Conservation (phyloP, 306 rosid species). For the Coriaria nepalensis region DNA sequence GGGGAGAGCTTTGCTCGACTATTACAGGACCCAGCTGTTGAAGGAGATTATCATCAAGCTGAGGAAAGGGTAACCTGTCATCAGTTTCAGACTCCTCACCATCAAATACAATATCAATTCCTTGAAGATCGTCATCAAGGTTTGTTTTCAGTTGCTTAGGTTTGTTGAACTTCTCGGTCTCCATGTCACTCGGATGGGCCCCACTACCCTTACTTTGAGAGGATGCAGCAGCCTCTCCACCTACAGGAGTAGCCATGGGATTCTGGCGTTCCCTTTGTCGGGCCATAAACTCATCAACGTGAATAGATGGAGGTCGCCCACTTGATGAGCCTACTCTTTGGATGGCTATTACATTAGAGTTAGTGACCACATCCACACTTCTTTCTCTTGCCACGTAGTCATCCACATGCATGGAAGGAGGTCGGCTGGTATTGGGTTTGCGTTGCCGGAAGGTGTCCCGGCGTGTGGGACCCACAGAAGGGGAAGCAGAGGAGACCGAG, state of each 20-base stretch:
- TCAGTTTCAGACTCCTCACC: slow-evolving; percentile 89
- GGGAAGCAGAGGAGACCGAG: slow-evolving; percentile 32
- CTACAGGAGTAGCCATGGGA: slow-evolving; percentile 44
- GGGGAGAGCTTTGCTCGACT: slow-evolving; percentile 81
- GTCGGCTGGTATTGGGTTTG: slow-evolving; percentile 98
- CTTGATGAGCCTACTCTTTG: slow-evolving; percentile 77
- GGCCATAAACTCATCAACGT: slow-evolving; percentile 97
- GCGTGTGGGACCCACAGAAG: slow-evolving; percentile 72
- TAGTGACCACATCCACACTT: slow-evolving; percentile 60
- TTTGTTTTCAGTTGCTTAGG: slow-evolving; percentile 74
- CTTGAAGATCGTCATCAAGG: slow-evolving; percentile 91
- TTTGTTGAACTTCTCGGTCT: slow-evolving; percentile 55
- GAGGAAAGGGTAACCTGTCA: slow-evolving; percentile 87
- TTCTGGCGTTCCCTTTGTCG: slow-evolving; percentile 97
- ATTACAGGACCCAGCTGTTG: slow-evolving; percentile 67
- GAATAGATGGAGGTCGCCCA: slow-evolving; percentile 98
- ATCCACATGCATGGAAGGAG: slow-evolving; percentile 99
- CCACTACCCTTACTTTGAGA: slow-evolving; percentile 29
- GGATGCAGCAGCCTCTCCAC: slow-evolving; percentile 48
- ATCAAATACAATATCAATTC: slow-evolving; percentile 91
- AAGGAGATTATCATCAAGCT: slow-evolving; percentile 69
- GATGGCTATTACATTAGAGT: slow-evolving; percentile 65
- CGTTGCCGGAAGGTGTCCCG: slow-evolving; percentile 94
- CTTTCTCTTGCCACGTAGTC: slow-evolving; percentile 96
- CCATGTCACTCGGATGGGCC: slow-evolving; percentile 35